phyloP scores from a whole-genome alignment of 1,284 basidiomycete species.

The Trichosporon ovoides region DNA sequence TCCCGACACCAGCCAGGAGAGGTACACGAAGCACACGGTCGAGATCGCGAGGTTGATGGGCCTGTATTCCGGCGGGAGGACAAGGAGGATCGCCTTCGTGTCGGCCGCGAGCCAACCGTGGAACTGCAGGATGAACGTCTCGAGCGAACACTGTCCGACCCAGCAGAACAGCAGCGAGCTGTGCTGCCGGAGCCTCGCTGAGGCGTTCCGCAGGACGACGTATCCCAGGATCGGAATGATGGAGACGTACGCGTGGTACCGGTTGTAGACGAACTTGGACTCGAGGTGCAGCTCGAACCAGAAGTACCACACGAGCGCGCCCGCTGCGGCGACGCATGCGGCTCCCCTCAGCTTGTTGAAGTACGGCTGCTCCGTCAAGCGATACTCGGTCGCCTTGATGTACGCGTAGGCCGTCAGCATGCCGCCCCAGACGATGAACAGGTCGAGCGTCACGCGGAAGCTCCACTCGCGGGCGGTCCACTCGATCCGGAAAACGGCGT shows the following conservation, averaged over 20 bases:
- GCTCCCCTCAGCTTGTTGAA: constrained; percentile 59
- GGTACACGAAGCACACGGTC: constrained; percentile 68
- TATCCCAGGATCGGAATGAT: constrained; percentile 72
- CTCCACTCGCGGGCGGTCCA: constrained; percentile 82
- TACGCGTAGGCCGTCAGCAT: constrained; percentile 70
- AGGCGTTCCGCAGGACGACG: constrained; percentile 69
- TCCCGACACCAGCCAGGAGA: constrained; percentile 67
- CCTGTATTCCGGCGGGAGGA: constrained; percentile 72
- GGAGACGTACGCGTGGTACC: constrained; percentile 77
- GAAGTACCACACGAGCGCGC: constrained; percentile 69
- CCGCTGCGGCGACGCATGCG: constrained; percentile 53
- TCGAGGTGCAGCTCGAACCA: constrained; percentile 69
- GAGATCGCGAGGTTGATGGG: constrained; percentile 70
- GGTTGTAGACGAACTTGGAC: constrained; percentile 77
- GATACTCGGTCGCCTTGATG: constrained; percentile 69
- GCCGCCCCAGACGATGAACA: constrained; percentile 79
- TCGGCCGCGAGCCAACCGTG: constrained; percentile 84
- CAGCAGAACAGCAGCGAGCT: constrained; percentile 68
- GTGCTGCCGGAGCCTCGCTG: constrained; percentile 60
- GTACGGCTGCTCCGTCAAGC: constrained; percentile 62
- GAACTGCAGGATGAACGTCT: constrained; percentile 83
- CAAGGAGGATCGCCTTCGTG: constrained; percentile 72
- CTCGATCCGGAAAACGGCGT: constrained; percentile 62
- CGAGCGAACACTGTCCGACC: constrained; percentile 73
- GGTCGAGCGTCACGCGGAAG: constrained; percentile 78